phyloP scores from a whole-genome alignment of 495 filamentous ascomycete genomes.

The Aspergillus indologenus region DNA sequence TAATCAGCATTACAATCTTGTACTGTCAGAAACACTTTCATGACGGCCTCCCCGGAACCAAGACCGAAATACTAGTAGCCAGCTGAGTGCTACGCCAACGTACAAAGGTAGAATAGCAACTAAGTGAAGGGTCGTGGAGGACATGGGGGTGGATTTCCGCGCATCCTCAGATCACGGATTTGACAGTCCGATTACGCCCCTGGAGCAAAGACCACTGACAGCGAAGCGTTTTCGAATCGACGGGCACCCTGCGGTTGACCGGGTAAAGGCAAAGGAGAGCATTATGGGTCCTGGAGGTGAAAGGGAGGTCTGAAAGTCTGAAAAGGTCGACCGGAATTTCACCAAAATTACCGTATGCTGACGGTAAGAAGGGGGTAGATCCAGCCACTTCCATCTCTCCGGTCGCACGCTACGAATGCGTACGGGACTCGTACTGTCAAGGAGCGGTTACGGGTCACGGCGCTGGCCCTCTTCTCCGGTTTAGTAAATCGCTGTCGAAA shows the following conservation, averaged over 20 bases:
- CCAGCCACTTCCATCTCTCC: slow-evolving; percentile 26
- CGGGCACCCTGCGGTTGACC: slow-evolving; percentile 1
- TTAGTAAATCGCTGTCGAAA: slow-evolving; percentile 29
- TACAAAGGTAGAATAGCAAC: not conserved
- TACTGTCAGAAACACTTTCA: not conserved
- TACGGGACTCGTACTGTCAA: slow-evolving; percentile 35
- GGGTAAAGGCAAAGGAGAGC: not conserved
- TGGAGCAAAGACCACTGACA: slow-evolving; percentile 15
- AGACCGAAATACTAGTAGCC: not conserved
- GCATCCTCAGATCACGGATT: not conserved
- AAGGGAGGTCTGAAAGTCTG: slow-evolving; percentile 2
- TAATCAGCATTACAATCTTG: not conserved
- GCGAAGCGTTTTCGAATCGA: slow-evolving; percentile 16
- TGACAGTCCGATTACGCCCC: not conserved
- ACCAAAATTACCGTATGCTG: not conserved
- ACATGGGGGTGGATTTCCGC: not conserved
- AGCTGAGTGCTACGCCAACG: not conserved
- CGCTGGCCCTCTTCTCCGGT: slow-evolving; percentile 40
- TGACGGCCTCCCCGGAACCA: not conserved
- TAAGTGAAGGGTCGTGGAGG: not conserved
- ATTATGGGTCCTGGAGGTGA: slow-evolving; percentile 12
- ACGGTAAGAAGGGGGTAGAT: slow-evolving; percentile 7
- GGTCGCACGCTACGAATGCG: slow-evolving; percentile 36
- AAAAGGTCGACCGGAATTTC: slow-evolving; percentile 10
- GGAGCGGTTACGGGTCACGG: slow-evolving; percentile 47